Base-by-base conservation (phyloP, 2,329 filamentous ascomycete species). In the Diaporthe sp. region DNA sequence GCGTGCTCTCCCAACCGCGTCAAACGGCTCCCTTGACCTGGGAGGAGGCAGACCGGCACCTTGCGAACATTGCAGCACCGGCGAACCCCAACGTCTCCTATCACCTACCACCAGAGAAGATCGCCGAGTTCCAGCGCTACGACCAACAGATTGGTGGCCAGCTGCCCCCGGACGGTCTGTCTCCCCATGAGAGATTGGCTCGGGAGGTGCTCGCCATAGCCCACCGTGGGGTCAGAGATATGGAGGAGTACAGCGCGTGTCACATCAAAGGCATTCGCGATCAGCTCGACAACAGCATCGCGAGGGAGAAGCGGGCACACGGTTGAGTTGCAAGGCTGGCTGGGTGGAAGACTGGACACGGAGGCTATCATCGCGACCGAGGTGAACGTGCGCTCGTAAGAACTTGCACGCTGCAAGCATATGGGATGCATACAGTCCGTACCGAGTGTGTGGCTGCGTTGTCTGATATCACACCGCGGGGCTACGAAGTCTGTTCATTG, bases 11-110 rank as follows among this genome's bases (percentile, higher is more conserved):
- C 39, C 46, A 59, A 65, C 73, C 75, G 17, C 73, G 74, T n/a
- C 49, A 62, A 31, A 31, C 69, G 44, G 39, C 53, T 46, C 72
- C 75, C 7, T 25, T 82, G 28, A 37, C 75, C 10, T 75, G 69
- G 31, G 75, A 74, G 1, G 82, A 84, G 76, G 74, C 76, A 15
- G 80, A 82, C 67, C 59, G 46, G 19, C 78, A 83, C 59, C 77
- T 84, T 22, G 53, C 58, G 22, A 80, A 79, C 62, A 81, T 84
- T 79, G 73, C 77, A 31, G 79, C 79, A 13, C 79, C 78, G 1
- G 74, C 79, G 0, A 58, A 72, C 2, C 75, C 78, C 0, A 77
- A 74, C 2, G 57, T 72, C 6, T 77, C 80, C 72, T 83, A 83
- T 77, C 80, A 79, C 55, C 59, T 76, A 22, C 46, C 65, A 19